phyloP scores from a whole-genome alignment of 805 yeast genomes.

The Hanseniaspora jakobsenii region DNA sequence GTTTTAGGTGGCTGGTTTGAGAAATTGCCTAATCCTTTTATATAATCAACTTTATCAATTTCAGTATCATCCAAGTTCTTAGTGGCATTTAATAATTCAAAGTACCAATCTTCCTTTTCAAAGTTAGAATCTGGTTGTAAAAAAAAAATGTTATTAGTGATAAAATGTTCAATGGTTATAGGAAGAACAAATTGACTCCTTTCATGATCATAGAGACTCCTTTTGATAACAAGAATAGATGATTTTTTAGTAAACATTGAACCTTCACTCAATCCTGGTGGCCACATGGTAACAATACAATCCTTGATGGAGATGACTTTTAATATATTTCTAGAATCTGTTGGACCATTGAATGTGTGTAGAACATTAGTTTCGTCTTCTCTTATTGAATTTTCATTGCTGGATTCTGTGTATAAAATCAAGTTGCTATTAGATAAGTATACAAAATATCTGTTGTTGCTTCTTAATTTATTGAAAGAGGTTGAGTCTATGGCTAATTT shows the following conservation, averaged over 20 bases:
- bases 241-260: conserved; percentile 68
- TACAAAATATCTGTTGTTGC: conserved; percentile 50
- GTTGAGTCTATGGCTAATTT: conserved; percentile 9
- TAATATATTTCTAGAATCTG: conserved; percentile 27
- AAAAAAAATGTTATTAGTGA: conserved; percentile 31
- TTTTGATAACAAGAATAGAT: conserved; percentile 60
- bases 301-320: conserved; percentile 70
- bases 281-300: conserved; percentile 73
- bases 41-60: conserved; percentile 40
- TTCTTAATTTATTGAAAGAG: conserved; percentile 26
- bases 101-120: conserved; percentile 90
- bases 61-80: conserved; percentile 30
- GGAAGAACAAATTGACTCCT: conserved; percentile 2
- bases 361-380: conserved; percentile 28
- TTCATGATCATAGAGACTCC: conserved; percentile 25
- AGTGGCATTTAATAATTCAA: conserved; percentile 67
- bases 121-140: conserved; percentile 65
- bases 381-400: background rate
- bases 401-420: conserved; percentile 57
- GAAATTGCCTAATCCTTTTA: conserved; percentile 33
- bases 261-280: conserved; percentile 53
- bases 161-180: conserved; percentile 1
- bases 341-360: background rate
- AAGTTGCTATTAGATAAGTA: conserved; percentile 78
- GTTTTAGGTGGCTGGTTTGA: conserved; percentile 37